Evolutionary conservation across 2,329 filamentous ascomycete genomes (phyloP).

Genomic region (Hypoxylon sp.): DNA sequence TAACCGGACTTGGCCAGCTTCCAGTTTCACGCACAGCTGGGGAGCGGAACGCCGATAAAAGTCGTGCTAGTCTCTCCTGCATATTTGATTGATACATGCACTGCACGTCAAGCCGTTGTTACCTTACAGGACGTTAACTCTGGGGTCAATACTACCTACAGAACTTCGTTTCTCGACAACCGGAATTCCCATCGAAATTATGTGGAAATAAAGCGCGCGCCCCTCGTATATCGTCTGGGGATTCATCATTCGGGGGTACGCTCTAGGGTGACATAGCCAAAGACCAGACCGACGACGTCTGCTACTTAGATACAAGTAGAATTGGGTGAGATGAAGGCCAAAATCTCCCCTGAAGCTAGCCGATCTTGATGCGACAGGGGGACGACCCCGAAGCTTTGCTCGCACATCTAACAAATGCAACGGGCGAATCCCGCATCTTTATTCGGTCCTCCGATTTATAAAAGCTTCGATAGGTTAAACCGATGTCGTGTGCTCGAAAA

Average conservation of each 20-base stretch:
- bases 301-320: slow-evolving; percentile 1
- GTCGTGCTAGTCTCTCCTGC: slow-evolving; percentile 41
- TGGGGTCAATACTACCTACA: slow-evolving; percentile 21
- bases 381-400: slow-evolving; percentile 26
- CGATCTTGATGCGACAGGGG: slow-evolving; percentile 32
- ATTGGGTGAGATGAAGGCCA: slow-evolving; percentile 8
- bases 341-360: slow-evolving; percentile 25
- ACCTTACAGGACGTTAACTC: slow-evolving; percentile 32
- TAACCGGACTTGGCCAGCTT: slow-evolving; percentile 36
- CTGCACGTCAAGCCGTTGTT: slow-evolving; percentile 43
- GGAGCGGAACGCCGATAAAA: slow-evolving; percentile 37
- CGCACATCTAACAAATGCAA: slow-evolving; percentile 26
- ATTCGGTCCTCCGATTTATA: slow-evolving; percentile 17
- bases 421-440: slow-evolving; percentile 33
- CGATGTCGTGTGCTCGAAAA: slow-evolving; percentile 24
- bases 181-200: slow-evolving; percentile 7
- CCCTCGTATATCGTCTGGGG: too few species aligned
- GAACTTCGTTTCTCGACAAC: slow-evolving; percentile 13
- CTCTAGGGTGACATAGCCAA: neutral
- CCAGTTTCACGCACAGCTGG: slow-evolving; percentile 35
- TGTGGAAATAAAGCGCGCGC: neutral
- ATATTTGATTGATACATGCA: slow-evolving; percentile 43
- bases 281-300: neutral
- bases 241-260: neutral
- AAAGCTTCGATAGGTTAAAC: slow-evolving; percentile 16